Conservation (phyloP, 371 early-diverging fungal species). For the Umbelopsis sp. region DNA sequence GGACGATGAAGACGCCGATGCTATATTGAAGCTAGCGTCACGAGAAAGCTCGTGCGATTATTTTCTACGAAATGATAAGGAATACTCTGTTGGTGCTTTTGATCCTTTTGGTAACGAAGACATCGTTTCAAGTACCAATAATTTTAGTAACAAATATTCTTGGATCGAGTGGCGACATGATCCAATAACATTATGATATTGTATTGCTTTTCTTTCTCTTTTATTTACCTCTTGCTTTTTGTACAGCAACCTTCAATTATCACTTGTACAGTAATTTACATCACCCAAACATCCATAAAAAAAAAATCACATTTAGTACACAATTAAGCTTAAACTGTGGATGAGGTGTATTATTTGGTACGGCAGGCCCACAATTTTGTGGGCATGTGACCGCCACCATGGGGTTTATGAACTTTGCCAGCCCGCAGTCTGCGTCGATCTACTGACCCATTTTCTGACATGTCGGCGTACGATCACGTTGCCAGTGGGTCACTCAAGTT, state of each 20-base stretch:
- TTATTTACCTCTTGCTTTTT: not conserved
- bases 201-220: not conserved
- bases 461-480: constrained; percentile 60
- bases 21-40: not conserved
- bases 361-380: no score
- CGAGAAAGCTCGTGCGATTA: constrained; percentile 14
- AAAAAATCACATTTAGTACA: not conserved
- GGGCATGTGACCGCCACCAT: no score
- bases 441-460: constrained; percentile 20
- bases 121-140: not conserved
- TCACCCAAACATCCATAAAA: not conserved
- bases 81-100: constrained; percentile 2
- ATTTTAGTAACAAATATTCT: constrained; percentile 11
- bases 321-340: no score
- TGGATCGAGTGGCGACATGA: constrained; percentile 15
- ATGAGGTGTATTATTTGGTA: no score
- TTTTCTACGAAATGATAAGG: constrained; percentile 11
- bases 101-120: constrained; percentile 13
- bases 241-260: constrained; percentile 1
- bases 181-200: not conserved
- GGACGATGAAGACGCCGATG: constrained; percentile 2
- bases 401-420: no score
- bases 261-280: constrained; percentile 14
- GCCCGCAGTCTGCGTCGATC: not conserved
- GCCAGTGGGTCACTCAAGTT: constrained; percentile 62